These are phyloP conservation scores for Gossypium australe DNA, from an alignment of 345 rosid species.

Conservation along the genomic window DNA sequence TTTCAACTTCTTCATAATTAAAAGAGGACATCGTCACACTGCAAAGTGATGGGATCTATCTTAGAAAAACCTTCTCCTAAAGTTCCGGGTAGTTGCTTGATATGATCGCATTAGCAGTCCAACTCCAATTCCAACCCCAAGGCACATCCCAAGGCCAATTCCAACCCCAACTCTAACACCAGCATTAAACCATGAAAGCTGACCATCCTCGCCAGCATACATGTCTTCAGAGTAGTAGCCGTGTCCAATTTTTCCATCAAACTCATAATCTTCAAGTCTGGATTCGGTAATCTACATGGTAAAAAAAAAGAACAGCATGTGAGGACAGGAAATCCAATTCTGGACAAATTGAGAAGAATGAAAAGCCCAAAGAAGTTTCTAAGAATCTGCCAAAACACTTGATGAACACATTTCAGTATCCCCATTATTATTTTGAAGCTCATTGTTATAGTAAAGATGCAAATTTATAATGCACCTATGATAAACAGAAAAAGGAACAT, in stretches of 20 bases:
- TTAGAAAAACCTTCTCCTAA: constrained; percentile 83
- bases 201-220: constrained; percentile 77
- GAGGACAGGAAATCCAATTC: background rate
- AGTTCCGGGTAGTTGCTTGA: constrained; percentile 78
- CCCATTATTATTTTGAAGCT: background rate
- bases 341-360: background rate
- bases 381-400: background rate
- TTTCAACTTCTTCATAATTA: background rate
- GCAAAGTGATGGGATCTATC: background rate
- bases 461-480: background rate
- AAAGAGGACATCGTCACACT: background rate
- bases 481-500: background rate
- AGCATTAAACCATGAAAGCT: constrained; percentile 87
- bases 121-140: constrained; percentile 86
- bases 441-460: background rate
- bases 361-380: background rate
- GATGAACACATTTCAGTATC: background rate
- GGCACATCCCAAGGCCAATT: constrained; percentile 91
- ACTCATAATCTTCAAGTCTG: constrained; percentile 45
- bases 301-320: background rate
- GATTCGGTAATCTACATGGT: constrained; percentile 41
- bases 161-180: constrained; percentile 96
- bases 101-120: constrained; percentile 92
- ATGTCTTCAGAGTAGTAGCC: constrained; percentile 49
- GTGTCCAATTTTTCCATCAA: constrained; percentile 47